phyloP scores from a whole-genome alignment of 768 basidiomycete genomes.

The Goffeauzyma gilvescens region DNA sequence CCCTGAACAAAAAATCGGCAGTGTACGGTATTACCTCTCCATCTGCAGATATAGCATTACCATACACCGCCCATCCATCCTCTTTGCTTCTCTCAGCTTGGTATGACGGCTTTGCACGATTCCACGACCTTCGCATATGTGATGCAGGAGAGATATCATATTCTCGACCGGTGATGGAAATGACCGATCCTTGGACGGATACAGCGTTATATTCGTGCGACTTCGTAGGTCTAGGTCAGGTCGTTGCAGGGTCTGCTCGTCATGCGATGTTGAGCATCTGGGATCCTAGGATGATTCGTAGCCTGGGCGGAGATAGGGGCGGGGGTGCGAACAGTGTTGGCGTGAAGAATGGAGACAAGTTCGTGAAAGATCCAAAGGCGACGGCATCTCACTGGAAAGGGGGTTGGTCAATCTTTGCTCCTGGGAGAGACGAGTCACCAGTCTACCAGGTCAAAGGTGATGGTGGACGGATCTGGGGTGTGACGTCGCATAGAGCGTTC shows the following conservation, averaged over 20 bases:
- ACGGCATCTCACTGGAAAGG: background rate
- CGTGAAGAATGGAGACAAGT: background rate
- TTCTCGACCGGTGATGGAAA: conserved; percentile 1
- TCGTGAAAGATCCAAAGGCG: background rate
- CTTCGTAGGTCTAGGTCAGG: conserved; percentile 2
- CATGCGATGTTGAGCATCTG: conserved; percentile 8
- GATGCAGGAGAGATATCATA: background rate
- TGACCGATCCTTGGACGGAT: conserved; percentile 9
- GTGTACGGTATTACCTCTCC: conserved; percentile 6
- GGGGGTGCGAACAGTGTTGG: background rate
- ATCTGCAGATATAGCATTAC: background rate
- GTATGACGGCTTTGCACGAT: conserved; percentile 8
- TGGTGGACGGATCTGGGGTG: conserved; percentile 10
- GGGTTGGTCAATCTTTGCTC: conserved; percentile 6
- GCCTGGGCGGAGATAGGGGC: background rate
- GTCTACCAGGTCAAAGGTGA: conserved; percentile 8
- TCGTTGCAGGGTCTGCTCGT: conserved; percentile 4
- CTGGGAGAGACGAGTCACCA: conserved; percentile 7
- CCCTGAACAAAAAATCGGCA: conserved; percentile 3
- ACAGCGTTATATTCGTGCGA: conserved; percentile 7
- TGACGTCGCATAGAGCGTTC: conserved; percentile 4
- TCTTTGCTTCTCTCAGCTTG: conserved; percentile 10
- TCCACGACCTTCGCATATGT: conserved; percentile 8
- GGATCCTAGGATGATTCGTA: conserved; percentile 6
- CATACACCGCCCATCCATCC: conserved; percentile 3